Percentiles rank a stretch among this genome's conserved stretches.
Conservation (phyloP, 2,329 filamentous ascomycete genomes). For the Pyricularia grisea region DNA sequence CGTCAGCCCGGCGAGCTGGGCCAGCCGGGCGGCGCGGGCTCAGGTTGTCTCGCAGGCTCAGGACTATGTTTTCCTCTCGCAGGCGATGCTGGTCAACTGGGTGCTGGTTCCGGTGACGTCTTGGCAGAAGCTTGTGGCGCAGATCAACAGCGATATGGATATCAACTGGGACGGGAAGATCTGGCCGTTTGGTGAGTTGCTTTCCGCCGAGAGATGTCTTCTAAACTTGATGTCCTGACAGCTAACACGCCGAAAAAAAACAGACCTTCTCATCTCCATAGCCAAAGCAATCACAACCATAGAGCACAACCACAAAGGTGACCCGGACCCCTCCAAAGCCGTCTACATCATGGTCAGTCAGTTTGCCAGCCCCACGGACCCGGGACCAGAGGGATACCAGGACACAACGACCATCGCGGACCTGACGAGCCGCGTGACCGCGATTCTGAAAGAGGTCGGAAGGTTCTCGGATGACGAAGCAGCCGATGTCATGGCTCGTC, state of each 20-base stretch:
- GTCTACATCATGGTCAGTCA: too few relatives aligned
- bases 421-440: neutral
- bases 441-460: neutral
- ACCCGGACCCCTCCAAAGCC: too few relatives aligned
- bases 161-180: conserved; percentile 3
- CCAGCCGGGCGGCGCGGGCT: neutral
- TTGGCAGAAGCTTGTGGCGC: neutral
- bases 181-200: conserved; percentile 1
- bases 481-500: neutral
- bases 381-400: neutral
- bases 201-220: too few relatives aligned
- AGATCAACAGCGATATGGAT: neutral
- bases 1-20: neutral
- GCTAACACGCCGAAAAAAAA: neutral
- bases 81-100: conserved; percentile 3
- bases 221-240: too few relatives aligned
- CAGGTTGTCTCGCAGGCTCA: neutral
- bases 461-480: neutral
- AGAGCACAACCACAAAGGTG: too few relatives aligned
- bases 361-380: neutral
- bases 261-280: too few relatives aligned
- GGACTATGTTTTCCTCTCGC: neutral
- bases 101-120: neutral
- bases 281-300: too few relatives aligned
- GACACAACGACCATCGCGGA: conserved; percentile 2